Percentiles rank a stretch among this genome's conserved stretches.
Conservation (phyloP, 805 yeast genomes). For the Monosporozyma aquatica region DNA sequence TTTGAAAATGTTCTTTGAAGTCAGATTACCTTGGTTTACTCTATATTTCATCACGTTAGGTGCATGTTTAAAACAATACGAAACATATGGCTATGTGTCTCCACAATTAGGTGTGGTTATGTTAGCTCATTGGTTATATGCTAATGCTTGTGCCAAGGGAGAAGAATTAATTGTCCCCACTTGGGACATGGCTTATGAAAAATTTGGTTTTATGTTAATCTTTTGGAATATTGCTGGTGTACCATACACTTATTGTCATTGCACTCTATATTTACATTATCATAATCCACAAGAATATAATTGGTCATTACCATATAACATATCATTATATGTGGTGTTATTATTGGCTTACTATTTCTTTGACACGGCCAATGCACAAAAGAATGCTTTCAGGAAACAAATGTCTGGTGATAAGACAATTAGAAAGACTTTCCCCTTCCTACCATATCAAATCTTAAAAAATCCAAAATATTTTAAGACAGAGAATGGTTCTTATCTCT, state of each 20-base stretch:
- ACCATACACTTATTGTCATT: conserved; percentile 94
- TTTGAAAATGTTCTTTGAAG: conserved; percentile 95
- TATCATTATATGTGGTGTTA: conserved; percentile 46
- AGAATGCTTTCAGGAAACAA: conserved; percentile 79
- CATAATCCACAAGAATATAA: conserved; percentile 79
- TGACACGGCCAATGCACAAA: conserved; percentile 92
- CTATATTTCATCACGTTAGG: conserved; percentile 69
- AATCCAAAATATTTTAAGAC: conserved; percentile 82
- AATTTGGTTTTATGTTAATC: conserved; percentile 96
- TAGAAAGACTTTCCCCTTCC: conserved; percentile 87
- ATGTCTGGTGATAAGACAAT: conserved; percentile 69
- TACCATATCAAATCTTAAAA: conserved; percentile 73
- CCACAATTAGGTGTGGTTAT: conserved; percentile 67
- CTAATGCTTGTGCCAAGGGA: conserved; percentile 95
- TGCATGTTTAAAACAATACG: conserved; percentile 70
- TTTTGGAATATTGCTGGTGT: conserved; percentile 99
- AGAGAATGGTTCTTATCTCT: conserved; percentile 70
- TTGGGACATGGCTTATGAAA: conserved; percentile 99
- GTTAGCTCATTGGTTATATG: conserved; percentile 87
- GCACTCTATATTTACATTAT: conserved; percentile 72
- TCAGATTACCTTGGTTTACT: conserved; percentile 94
- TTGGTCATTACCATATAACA: conserved; percentile 57
- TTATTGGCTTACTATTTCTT: conserved; percentile 79
- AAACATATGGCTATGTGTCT: conserved; percentile 67
- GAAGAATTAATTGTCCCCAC: conserved; percentile 96